Base-by-base conservation (phyloP, 2,329 filamentous ascomycete species). In the Lasiodiplodia gonubiensis region DNA sequence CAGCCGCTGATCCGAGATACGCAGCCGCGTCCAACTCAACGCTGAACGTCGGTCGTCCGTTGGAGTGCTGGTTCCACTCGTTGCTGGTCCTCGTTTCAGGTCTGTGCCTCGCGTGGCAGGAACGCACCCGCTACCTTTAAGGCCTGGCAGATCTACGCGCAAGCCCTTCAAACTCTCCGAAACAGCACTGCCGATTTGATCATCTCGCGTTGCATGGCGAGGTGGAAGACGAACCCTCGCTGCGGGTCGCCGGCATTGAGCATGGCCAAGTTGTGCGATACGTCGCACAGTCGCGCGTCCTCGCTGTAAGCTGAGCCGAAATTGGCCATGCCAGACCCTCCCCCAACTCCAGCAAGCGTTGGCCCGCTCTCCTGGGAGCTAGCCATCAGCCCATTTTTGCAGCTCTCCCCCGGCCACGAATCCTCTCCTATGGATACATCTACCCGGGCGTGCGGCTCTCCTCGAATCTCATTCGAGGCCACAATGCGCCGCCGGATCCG, bases 261-360 rank as follows among this genome's bases (percentile, higher is more conserved):
- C 33, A 23, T 61, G 57, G 18, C 16, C 39, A 16, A 61, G 57
- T 42, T 30, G 42, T 63, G 59, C 42, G 59, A 63, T 63, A 51
- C 59, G 59, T 63, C 59, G 23, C 59, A 63, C 59, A 51, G 23
- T 51, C 57, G 42, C 57, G 57, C 57, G 57, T 49, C 42, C 39
- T 49, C 42, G n/a, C 59, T 63, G 59, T 49, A 51, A 37, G 59
- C 59, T 39, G 59, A 27, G 59, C 59, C 59, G 59, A 63, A 63
- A 63, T 16, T 49, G 42, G 59, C 46, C 12, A 39, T 63, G 46
- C 59, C 57, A 61, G 18, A 49, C 37, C 33, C 53, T 59, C 37
- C 42, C 42, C 42, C 55, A 59, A 27, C 35, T 30, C 35, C 55
- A 59, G 55, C 55, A n/a, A 33, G 27, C 55, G 37, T 46, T 27